A percentile compares a stretch with the other conserved stretches of the same genome.
Conservation (phyloP, 345 rosid species). For the Turritis glabra region DNA sequence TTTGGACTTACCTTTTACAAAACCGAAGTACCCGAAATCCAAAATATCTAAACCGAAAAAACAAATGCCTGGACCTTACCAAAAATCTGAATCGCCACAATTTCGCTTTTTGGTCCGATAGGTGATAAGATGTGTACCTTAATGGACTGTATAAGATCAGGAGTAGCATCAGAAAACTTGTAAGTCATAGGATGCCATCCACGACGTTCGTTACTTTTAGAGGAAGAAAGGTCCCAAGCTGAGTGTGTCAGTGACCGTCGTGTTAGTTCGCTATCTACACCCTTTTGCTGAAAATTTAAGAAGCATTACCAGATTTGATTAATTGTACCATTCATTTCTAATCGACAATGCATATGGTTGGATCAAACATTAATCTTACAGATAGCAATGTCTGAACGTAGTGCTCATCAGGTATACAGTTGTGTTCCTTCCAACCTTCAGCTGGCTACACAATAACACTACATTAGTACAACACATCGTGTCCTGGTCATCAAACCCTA, state of each 20-base stretch:
- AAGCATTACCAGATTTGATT: conserved; percentile 8
- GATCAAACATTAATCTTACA: conserved; percentile 52
- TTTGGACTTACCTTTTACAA: neutral
- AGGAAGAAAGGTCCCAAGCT: conserved; percentile 81
- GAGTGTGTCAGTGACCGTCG: conserved; percentile 80
- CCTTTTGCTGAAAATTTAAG: conserved; percentile 62
- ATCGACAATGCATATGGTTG: neutral
- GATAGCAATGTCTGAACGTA: conserved; percentile 90
- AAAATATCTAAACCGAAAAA: neutral
- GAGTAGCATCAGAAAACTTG: conserved; percentile 82
- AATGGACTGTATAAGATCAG: conserved; percentile 63
- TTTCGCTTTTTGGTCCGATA: neutral
- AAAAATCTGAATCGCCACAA: neutral
- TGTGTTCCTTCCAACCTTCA: conserved; percentile 82
- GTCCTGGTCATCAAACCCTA: neutral
- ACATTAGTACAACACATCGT: conserved; percentile 16
- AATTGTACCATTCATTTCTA: neutral
- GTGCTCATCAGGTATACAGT: conserved; percentile 98
- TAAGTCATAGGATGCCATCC: conserved; percentile 96
- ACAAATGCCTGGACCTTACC: neutral
- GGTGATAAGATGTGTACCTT: conserved; percentile 52
- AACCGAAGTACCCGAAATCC: neutral
- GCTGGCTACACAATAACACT: conserved; percentile 57
- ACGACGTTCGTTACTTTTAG: conserved; percentile 73
- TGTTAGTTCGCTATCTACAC: conserved; percentile 75